phyloP scores from a whole-genome alignment of 352 stramenopile genomes.

The Globisporangium solare region DNA sequence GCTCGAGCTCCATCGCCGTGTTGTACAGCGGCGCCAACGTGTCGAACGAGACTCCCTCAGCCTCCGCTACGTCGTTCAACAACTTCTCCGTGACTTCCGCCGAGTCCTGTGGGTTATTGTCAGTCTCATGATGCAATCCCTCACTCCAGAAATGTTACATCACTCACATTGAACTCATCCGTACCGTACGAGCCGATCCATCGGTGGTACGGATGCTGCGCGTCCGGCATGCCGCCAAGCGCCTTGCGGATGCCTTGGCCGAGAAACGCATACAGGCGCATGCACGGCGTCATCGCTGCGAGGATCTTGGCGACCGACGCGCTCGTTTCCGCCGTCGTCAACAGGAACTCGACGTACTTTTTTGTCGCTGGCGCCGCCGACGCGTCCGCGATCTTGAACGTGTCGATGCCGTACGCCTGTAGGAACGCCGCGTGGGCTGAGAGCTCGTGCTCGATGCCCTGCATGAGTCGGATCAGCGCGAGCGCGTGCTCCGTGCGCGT shows the following conservation, averaged over 20 bases:
- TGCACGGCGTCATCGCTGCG: conserved; percentile 48
- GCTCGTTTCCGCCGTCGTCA: conserved; percentile 30
- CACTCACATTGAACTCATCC: conserved; percentile 30
- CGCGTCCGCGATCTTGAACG: conserved; percentile 24
- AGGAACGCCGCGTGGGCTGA: conserved; percentile 42
- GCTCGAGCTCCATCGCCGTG: conserved; percentile 45
- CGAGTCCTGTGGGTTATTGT: conserved; percentile 10
- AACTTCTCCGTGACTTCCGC: conserved; percentile 26
- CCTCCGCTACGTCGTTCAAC: conserved; percentile 26
- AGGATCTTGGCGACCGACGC: conserved; percentile 36
- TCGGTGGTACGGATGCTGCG: conserved; percentile 25
- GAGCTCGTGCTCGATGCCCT: conserved; percentile 41
- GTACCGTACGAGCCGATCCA: conserved; percentile 50
- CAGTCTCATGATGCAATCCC: too few relatives aligned
- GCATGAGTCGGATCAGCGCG: conserved; percentile 36
- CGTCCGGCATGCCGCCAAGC: conserved; percentile 1
- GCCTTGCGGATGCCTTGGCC: conserved; percentile 25
- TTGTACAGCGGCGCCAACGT: conserved; percentile 41
- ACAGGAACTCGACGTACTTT: conserved; percentile 46
- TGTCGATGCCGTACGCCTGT: conserved; percentile 38
- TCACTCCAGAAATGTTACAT: neutral
- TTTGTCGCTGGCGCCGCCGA: conserved; percentile 27
- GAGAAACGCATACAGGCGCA: conserved; percentile 47
- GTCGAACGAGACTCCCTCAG: conserved; percentile 19
- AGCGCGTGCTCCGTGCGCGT: conserved; percentile 25